These are phyloP conservation scores for Eutypella sp. DNA, from an alignment of 2,329 filamentous ascomycete genomes.

Conservation along the genomic window DNA sequence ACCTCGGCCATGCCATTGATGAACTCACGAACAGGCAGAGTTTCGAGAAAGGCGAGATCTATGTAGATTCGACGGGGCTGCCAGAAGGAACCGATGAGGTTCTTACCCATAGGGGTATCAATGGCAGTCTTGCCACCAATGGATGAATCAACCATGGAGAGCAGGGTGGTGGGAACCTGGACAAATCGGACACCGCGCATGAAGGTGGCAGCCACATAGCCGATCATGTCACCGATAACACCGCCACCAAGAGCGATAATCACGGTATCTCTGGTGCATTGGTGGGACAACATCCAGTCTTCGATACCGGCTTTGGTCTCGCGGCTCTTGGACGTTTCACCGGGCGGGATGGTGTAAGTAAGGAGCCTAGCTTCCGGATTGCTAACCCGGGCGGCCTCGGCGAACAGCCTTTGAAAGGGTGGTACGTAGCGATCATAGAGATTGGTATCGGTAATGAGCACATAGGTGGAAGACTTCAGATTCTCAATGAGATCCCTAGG, in stretches of 20 bases:
- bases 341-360: constrained; percentile 80
- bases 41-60: constrained; percentile 86
- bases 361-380: constrained; percentile 62
- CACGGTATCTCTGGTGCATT: constrained; percentile 92
- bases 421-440: constrained; percentile 75
- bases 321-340: constrained; percentile 88
- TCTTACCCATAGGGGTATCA: constrained; percentile 93
- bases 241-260: constrained; percentile 92
- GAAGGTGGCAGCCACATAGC: constrained; percentile 95
- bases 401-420: constrained; percentile 66
- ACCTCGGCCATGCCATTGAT: constrained; percentile 99
- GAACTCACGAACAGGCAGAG: constrained; percentile 83
- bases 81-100: constrained; percentile 94
- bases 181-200: constrained; percentile 97
- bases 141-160: constrained; percentile 97
- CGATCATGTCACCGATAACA: constrained; percentile 97
- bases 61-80: constrained; percentile 93
- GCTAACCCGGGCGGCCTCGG: constrained; percentile 35
- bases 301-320: constrained; percentile 94
- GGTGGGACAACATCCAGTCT: constrained; percentile 90
- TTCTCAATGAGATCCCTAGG: constrained; percentile 73
- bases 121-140: constrained; percentile 99
- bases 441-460: constrained; percentile 95
- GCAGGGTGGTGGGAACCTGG: constrained; percentile 89
- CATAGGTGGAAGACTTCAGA: constrained; percentile 82